Evolutionary conservation across 192 early-diverging fungal genomes (phyloP).

Genomic region (Funneliformis geosporum): DNA sequence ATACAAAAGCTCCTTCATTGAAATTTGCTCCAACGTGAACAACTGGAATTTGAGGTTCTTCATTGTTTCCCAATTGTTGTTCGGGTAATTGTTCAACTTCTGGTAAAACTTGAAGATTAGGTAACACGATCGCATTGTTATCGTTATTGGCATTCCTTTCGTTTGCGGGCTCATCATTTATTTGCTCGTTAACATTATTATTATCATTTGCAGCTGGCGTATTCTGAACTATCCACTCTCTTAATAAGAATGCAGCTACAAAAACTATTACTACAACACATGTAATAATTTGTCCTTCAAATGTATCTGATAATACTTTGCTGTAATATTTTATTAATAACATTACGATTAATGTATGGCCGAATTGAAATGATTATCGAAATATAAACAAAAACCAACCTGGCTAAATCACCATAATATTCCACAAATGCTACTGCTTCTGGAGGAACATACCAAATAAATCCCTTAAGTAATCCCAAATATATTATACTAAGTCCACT

Average conservation of each 20-base stretch:
- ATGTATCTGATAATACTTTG: constrained; percentile 61
- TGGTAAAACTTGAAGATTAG: background rate
- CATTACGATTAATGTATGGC: background rate
- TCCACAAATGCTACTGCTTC: constrained; percentile 11
- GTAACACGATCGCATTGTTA: background rate
- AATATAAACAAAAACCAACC: background rate
- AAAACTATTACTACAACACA: constrained; percentile 75
- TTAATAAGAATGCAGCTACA: constrained; percentile 78
- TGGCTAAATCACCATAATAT: constrained; percentile 27
- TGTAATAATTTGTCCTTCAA: constrained; percentile 86
- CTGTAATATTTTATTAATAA: constrained; percentile 39
- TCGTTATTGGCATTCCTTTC: background rate
- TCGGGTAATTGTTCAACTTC: background rate
- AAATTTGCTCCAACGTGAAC: background rate
- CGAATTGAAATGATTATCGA: background rate
- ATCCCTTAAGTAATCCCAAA: background rate
- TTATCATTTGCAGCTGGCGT: constrained; percentile 47
- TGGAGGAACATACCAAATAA: constrained; percentile 34
- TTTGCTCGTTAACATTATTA: constrained; percentile 26
- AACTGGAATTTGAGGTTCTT: background rate
- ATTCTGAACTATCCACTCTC: constrained; percentile 85
- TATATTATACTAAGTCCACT: constrained; percentile 23
- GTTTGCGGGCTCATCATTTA: background rate
- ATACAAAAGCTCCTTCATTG: background rate
- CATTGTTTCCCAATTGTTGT: background rate